Percentiles rank a stretch among this genome's conserved stretches.
phyloP scores from a whole-genome alignment of 352 stramenopile species.

The Pythium monospermum region DNA sequence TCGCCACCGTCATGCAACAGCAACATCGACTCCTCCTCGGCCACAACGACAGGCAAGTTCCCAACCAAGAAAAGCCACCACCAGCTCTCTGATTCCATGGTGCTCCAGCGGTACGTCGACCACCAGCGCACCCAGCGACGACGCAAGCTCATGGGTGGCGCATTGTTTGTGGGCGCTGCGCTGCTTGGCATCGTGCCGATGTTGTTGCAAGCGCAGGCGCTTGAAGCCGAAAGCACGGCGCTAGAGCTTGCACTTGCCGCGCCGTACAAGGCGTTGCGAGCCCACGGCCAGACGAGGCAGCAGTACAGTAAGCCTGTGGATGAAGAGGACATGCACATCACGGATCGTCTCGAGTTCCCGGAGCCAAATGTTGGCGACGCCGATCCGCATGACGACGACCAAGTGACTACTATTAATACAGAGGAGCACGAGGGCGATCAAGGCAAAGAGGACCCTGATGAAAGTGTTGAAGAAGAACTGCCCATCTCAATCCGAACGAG shows the following conservation, averaged over 20 bases:
- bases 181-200: constrained; percentile 16
- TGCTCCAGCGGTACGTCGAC: constrained; percentile 20
- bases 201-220: constrained; percentile 5
- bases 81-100: constrained; percentile 15
- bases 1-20: constrained; percentile 14
- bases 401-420: not conserved
- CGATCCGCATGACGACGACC: constrained; percentile 1
- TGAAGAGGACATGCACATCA: not conserved
- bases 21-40: not conserved
- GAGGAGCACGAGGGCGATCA: not conserved
- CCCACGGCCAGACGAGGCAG: not conserved
- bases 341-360: not conserved
- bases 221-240: not conserved
- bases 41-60: too few species aligned
- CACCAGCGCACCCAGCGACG: constrained; percentile 17
- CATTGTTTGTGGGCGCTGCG: constrained; percentile 11
- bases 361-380: constrained; percentile 13
- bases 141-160: constrained; percentile 16
- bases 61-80: not conserved
- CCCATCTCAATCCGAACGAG: too few species aligned
- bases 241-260: constrained; percentile 15
- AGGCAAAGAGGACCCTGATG: not conserved
- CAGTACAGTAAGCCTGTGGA: not conserved
- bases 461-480: not conserved
- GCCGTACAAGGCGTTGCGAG: constrained; percentile 15